Evolutionary conservation across 2,329 filamentous ascomycete genomes (phyloP).

Genomic region (Parastagonospora avenae): DNA sequence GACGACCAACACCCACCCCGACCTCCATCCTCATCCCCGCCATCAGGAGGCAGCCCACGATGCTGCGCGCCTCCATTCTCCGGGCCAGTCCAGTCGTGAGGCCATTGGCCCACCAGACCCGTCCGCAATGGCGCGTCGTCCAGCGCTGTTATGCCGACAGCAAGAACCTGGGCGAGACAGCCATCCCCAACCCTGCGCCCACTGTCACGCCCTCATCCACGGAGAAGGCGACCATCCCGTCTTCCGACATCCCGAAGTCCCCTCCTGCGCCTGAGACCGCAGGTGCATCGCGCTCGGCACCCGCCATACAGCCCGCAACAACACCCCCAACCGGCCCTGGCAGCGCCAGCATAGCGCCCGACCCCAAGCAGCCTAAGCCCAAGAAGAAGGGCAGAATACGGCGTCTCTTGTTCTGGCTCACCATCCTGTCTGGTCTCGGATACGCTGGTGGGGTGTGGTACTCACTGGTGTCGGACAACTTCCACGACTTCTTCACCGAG

Average conservation of each 20-base stretch:
- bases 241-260: conserved; percentile 55
- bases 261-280: conserved; percentile 49
- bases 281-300: conserved; percentile 40
- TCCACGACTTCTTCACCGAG: conserved; percentile 99
- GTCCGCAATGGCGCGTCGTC: conserved; percentile 44
- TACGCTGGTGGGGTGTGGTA: conserved; percentile 92
- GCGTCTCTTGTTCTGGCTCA: conserved; percentile 75
- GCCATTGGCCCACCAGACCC: conserved; percentile 38
- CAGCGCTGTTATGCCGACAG: conserved; percentile 59
- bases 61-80: conserved; percentile 62
- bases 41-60: conserved; percentile 52
- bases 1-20: conserved; percentile 16
- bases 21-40: conserved; percentile 23
- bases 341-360: conserved; percentile 49
- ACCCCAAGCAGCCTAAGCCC: conserved; percentile 50
- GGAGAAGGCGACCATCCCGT: conserved; percentile 51
- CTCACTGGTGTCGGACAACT: conserved; percentile 92
- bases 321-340: conserved; percentile 50
- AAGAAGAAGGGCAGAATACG: conserved; percentile 72
- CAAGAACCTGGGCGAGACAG: conserved; percentile 49
- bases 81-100: conserved; percentile 52
- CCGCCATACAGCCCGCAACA: conserved; percentile 38
- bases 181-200: conserved; percentile 43
- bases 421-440: conserved; percentile 75
- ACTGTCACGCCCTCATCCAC: conserved; percentile 43